Conservation (phyloP, 306 rosid species). For the Fragaria ananassa region DNA sequence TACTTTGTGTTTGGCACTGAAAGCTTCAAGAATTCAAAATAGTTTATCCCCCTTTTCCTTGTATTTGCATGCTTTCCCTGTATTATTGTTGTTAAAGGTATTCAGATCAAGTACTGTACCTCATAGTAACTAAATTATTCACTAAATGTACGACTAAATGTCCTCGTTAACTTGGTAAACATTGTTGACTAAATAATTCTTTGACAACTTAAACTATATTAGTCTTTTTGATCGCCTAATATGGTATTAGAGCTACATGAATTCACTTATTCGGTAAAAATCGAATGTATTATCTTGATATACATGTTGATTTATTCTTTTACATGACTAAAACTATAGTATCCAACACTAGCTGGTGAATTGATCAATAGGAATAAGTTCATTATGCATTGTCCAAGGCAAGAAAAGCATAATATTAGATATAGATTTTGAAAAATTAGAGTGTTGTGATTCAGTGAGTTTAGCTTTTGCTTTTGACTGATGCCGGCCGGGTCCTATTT, state of each 20-base stretch:
- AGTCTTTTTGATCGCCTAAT: background rate
- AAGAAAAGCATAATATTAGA: slow-evolving; percentile 36
- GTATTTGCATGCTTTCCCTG: slow-evolving; percentile 22
- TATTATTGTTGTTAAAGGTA: background rate
- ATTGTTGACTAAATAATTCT: background rate
- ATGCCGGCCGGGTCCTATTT: slow-evolving; percentile 43
- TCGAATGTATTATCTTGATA: background rate
- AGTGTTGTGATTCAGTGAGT: background rate
- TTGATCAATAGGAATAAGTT: slow-evolving; percentile 15
- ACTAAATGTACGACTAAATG: slow-evolving; percentile 21
- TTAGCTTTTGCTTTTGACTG: slow-evolving; percentile 26
- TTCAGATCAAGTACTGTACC: slow-evolving; percentile 13
- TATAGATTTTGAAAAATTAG: slow-evolving; percentile 41
- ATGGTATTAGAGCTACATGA: background rate
- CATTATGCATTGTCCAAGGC: slow-evolving; percentile 28
- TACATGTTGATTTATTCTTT: background rate
- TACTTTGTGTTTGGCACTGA: slow-evolving; percentile 21
- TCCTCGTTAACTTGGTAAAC: slow-evolving; percentile 15
- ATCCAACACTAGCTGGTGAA: background rate
- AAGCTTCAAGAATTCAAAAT: slow-evolving; percentile 27
- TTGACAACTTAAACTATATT: background rate
- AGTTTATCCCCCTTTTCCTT: slow-evolving; percentile 13
- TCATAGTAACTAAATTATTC: slow-evolving; percentile 30
- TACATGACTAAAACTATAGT: background rate
- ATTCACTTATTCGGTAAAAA: background rate